These are phyloP conservation scores for Arthrobotrys entomopaga DNA, from an alignment of 2,329 filamentous ascomycete species.

Conservation along the genomic window DNA sequence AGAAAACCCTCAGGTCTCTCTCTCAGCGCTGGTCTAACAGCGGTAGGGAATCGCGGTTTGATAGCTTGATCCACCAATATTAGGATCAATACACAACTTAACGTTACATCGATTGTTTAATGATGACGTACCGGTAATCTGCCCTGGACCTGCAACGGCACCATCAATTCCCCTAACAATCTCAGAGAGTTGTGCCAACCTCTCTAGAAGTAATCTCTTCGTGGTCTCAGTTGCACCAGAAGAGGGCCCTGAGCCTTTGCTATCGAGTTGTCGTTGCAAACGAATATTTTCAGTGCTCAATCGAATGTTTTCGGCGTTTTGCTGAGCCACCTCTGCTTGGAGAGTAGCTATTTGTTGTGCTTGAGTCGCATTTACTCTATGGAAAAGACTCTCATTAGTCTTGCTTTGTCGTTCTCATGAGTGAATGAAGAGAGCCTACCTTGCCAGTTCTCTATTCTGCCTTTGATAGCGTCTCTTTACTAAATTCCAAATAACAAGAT, in stretches of 20 bases:
- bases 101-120: conserved; percentile 62
- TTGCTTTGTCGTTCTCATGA: conserved; percentile 2
- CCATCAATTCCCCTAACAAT: conserved; percentile 74
- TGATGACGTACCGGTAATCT: conserved; percentile 65
- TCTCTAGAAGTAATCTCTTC: conserved; percentile 75
- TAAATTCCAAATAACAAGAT: conserved; percentile 60
- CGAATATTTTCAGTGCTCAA: conserved; percentile 76
- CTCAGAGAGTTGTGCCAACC: conserved; percentile 75
- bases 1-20: conserved; percentile 37
- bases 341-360: conserved; percentile 79
- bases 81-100: not conserved
- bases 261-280: conserved; percentile 73
- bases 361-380: conserved; percentile 77
- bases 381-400: conserved; percentile 1
- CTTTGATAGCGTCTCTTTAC: conserved; percentile 82
- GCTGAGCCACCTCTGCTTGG: conserved; percentile 77
- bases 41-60: conserved; percentile 20
- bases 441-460: conserved; percentile 76
- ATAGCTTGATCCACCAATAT: conserved; percentile 20
- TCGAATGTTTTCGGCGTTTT: conserved; percentile 81
- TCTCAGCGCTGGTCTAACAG: conserved; percentile 22
- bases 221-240: conserved; percentile 75
- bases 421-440: conserved; percentile 14
- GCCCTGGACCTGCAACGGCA: conserved; percentile 59
- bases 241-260: conserved; percentile 68